A percentile compares a stretch with the other conserved stretches of the same genome.
These are phyloP conservation scores for Ceratobasidium sp. DNA, from an alignment of 1,284 basidiomycete genomes.

Conservation along the genomic window DNA sequence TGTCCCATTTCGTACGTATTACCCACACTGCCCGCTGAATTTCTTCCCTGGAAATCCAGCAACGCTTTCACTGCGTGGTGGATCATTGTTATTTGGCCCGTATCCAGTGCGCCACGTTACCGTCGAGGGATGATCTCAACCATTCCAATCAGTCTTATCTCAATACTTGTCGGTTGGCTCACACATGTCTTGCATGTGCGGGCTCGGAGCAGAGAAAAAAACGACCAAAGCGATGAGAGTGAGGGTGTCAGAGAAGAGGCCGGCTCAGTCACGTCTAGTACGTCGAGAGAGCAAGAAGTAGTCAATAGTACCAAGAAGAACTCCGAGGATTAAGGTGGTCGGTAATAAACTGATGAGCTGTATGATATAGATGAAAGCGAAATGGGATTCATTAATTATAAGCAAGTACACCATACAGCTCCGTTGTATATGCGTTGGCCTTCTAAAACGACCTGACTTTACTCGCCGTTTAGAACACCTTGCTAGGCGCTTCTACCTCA, in stretches of 20 bases:
- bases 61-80: slow-evolving; percentile 33
- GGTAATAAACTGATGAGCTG: no score
- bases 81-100: slow-evolving; percentile 34
- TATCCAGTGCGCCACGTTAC: slow-evolving; percentile 35
- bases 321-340: no score
- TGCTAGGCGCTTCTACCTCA: no score
- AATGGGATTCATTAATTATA: no score
- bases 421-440: no score
- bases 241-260: background rate
- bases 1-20: background rate
- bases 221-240: background rate
- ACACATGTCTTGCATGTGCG: slow-evolving; percentile 4
- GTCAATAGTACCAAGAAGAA: no score
- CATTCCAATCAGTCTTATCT: slow-evolving; percentile 33
- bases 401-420: no score
- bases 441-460: no score
- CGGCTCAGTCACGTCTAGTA: no score
- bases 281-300: no score
- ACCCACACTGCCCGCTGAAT: background rate
- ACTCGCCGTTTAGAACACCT: no score
- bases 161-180: slow-evolving; percentile 14
- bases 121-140: slow-evolving; percentile 38
- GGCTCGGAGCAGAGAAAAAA: background rate
- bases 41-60: background rate
- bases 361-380: no score